Evolutionary conservation across 306 rosid genomes (phyloP), one percentile per base, ranked within the genome.

Genomic region (Mucuna pruriens): DNA sequence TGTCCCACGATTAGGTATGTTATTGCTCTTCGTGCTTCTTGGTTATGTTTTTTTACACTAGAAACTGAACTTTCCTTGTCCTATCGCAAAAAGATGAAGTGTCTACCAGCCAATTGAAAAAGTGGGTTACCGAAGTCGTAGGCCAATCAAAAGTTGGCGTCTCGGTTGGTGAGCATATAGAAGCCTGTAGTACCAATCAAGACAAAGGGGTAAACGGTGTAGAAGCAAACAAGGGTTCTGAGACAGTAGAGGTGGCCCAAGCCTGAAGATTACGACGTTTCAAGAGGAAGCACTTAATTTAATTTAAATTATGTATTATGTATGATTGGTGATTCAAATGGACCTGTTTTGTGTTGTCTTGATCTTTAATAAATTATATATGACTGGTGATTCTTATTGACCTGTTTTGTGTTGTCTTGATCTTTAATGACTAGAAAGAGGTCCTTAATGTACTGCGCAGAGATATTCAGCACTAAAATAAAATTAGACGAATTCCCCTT

Each of bases 1-100:
- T 5, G 97, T 92, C 40, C 98, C 97, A 2, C 86, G 97, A 84
- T 69, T 92, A 87, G 97, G 97, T 94, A 77, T 25, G 75, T 3
- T 42, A 23, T 12, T 13, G 13, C 12, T 44, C 36, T 22, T 3
- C 5, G 12, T 23, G 44, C 13, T 71, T 45, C 67, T 71, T 48
- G 29, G 26, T 26, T 54, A 49, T 60, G 57, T n/a, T 39, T 39
- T 39, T 75, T 29, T 7, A 69, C 23, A 15, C 31, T 17, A 69
- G 45, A 54, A 40, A 58, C 15, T 82, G 36, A 82, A 67, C 6
- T 78, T 72, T 69, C 72, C 38, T 23, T 46, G 63, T 69, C 33
- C 12, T 76, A 33, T 26, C 9, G 0, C 68, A 70, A 69, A 73
- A 89, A 91, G 98, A 94, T 83, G 98, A 92, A 80, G 86, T 20